Evolutionary conservation across 352 stramenopile genomes (phyloP).

Genomic region (Phytophthora ramorum): DNA sequence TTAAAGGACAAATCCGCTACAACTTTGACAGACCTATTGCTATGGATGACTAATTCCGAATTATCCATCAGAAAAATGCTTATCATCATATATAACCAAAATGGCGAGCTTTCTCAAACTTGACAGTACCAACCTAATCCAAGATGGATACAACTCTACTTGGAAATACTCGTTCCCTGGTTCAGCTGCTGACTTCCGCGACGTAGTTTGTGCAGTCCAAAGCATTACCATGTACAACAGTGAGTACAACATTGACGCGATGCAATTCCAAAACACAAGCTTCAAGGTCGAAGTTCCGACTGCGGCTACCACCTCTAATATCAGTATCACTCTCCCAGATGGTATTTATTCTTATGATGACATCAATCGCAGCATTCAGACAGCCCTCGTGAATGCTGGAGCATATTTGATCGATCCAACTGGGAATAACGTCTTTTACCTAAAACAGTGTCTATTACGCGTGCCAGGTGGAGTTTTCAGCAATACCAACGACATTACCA

Average conservation of each 20-base stretch:
- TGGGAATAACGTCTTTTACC: background rate
- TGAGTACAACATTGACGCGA: slow-evolving; percentile 1
- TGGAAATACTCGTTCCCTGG: slow-evolving; percentile 8
- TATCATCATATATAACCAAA: slow-evolving; percentile 3
- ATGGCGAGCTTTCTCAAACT: background rate
- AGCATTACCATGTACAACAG: background rate
- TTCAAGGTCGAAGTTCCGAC: slow-evolving; percentile 19
- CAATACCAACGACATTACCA: background rate
- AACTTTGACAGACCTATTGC: slow-evolving; percentile 2
- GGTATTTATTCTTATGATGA: slow-evolving; percentile 12
- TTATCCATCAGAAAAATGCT: slow-evolving; percentile 2
- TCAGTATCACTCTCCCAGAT: background rate
- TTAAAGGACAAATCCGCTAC: background rate
- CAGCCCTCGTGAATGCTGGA: slow-evolving; percentile 3
- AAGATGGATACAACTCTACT: slow-evolving; percentile 1
- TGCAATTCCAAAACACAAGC: slow-evolving; percentile 7
- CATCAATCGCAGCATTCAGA: slow-evolving; percentile 13
- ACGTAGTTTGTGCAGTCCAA: slow-evolving; percentile 3
- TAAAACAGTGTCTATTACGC: background rate
- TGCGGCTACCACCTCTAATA: slow-evolving; percentile 7
- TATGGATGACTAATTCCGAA: background rate
- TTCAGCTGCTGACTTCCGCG: background rate
- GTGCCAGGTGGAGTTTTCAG: background rate
- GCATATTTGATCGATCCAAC: slow-evolving; percentile 1
- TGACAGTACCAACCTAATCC: background rate